phyloP scores from a whole-genome alignment of 495 filamentous ascomycete genomes.

The Neurospora sp. region DNA sequence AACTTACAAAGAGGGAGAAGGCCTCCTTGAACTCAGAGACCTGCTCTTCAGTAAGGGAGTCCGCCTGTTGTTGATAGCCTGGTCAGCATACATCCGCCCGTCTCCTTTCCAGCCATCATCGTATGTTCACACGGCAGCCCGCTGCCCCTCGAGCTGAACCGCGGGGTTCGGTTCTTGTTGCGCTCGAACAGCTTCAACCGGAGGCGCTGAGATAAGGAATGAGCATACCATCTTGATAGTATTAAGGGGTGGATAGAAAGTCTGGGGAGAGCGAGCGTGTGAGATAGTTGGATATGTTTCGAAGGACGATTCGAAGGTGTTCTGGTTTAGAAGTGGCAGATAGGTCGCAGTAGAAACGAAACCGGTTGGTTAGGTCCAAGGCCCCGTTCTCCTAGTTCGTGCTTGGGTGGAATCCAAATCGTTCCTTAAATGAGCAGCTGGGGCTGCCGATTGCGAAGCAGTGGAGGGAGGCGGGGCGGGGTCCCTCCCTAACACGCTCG shows the following conservation, averaged over 20 bases:
- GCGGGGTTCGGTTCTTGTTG: slow-evolving; percentile 18
- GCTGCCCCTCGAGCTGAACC: slow-evolving; percentile 14
- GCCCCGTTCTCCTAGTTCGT: background rate
- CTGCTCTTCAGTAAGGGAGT: slow-evolving; percentile 96
- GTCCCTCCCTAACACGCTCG: background rate
- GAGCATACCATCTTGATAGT: background rate
- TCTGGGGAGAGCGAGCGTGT: background rate
- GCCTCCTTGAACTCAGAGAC: slow-evolving; percentile 99
- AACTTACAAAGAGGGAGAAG: slow-evolving; percentile 97
- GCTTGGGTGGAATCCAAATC: background rate
- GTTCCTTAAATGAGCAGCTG: background rate
- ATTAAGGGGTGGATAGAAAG: background rate
- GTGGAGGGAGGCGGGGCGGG: background rate
- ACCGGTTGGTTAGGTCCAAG: background rate
- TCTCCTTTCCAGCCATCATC: slow-evolving; percentile 5
- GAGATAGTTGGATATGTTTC: background rate
- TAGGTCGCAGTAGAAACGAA: background rate
- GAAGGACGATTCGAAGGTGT: background rate
- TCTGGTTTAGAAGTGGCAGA: background rate
- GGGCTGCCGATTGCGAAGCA: background rate
- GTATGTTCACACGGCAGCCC: slow-evolving; percentile 1
- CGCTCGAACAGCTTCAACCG: background rate
- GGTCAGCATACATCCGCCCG: slow-evolving; percentile 9
- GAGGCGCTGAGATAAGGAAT: background rate
- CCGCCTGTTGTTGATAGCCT: slow-evolving; percentile 47